Conservation (phyloP, 495 filamentous ascomycete genomes). For the Neurospora intermedia region DNA sequence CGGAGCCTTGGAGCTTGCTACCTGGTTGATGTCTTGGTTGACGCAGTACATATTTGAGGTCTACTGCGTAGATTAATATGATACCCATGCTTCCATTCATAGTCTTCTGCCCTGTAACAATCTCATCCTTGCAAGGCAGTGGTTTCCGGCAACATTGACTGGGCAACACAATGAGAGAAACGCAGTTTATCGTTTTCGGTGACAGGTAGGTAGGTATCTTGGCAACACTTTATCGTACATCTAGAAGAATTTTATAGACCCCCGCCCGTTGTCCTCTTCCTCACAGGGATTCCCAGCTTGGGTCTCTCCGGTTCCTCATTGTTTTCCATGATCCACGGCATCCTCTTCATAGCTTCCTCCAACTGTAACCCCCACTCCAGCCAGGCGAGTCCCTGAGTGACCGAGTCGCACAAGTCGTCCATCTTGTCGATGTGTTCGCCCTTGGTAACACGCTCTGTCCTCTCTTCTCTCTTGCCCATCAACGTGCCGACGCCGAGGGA, state of each 20-base stretch:
- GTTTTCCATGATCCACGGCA: constrained; percentile 10
- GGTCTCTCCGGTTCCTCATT: background rate
- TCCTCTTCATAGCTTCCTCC: constrained; percentile 30
- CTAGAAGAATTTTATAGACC: background rate
- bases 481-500: background rate
- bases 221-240: background rate
- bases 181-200: background rate
- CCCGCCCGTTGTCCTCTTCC: background rate
- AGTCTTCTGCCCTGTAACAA: background rate
- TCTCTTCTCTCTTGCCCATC: background rate
- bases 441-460: background rate
- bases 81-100: background rate
- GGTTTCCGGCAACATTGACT: background rate
- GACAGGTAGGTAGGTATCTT: background rate
- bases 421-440: constrained; percentile 19
- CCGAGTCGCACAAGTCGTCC: constrained; percentile 85
- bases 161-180: background rate
- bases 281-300: background rate
- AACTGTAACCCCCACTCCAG: constrained; percentile 71
- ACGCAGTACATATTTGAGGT: background rate
- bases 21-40: background rate
- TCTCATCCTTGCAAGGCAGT: background rate
- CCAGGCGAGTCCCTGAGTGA: constrained; percentile 82
- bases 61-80: background rate
- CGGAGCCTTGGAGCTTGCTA: background rate